Base-by-base conservation (phyloP, 2,329 filamentous ascomycete species). In the Pyricularia grisea region DNA sequence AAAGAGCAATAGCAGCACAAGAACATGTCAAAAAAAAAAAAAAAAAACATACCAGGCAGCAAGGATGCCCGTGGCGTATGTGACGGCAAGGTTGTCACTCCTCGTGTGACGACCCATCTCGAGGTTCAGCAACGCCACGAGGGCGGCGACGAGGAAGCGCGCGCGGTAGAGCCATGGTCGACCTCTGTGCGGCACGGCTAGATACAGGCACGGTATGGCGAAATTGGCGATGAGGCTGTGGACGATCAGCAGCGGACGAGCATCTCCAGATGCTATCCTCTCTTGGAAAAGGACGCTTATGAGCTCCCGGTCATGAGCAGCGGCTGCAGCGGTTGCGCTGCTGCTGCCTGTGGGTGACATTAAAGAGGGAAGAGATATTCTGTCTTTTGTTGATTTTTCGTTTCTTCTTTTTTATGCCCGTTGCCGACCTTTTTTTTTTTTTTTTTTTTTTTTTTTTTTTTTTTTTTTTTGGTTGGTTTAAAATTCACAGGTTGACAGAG, bases 201-300 rank as follows among this genome's bases (percentile, higher is more conserved):
- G 80, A 75, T 87, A 90, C 3, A 86, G 71, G 0, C 82, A 75
- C 0, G 85, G 84, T 2, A 90, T 68, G 61, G 87, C 66, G 64
- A 84, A 78, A 31, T 80, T 74, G 3, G 81, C 82, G 27, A 86
- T 70, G 7, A 88, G 70, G 69, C 81, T 78, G 69, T 85, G 83
- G 0, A 86, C 87, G 9, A 89, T 58, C 23, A 89, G 73, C 23
- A 88, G 78, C 2, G 85, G 86, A 61, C 76, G 67, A 9, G 31
- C 20, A 12, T 68, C 67, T 36, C 55, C 67, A 9, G 65, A 42
- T 10, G 77, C 75, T 31, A 81, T 70, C 31, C 75, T 71, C 14
- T 73, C 72, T 36, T 68, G 69, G 71, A 77, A 76, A 68, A 72
- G 61, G 17, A 71, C 64, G 72, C 64, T 65, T 2, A 65, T 28